Evolutionary conservation across 345 rosid species (phyloP).

Genomic region (Brassica incana): DNA sequence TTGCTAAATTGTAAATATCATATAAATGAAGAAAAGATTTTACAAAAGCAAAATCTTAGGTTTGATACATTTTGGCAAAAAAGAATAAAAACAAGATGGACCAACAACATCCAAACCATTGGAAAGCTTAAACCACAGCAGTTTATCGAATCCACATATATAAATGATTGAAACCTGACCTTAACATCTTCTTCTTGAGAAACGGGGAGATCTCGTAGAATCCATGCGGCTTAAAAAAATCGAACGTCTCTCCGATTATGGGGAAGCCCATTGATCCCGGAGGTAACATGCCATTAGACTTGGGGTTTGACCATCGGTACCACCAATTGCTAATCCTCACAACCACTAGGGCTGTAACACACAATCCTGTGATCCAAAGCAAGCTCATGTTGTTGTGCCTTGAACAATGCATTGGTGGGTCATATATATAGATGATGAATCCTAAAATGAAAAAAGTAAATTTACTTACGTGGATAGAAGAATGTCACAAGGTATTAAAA

Average conservation of each 20-base stretch:
- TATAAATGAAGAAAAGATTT: no score
- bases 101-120: no score
- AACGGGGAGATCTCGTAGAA: constrained; percentile 31
- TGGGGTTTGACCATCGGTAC: constrained; percentile 33
- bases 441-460: no score
- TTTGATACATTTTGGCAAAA: no score
- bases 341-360: background rate
- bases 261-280: constrained; percentile 40
- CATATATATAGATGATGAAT: no score
- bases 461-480: no score
- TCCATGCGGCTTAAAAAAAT: constrained; percentile 16
- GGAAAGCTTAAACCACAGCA: no score
- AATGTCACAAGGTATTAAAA: no score
- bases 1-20: no score
- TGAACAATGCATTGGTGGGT: no score
- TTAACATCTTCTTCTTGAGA: constrained; percentile 22
- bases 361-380: background rate
- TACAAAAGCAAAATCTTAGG: no score
- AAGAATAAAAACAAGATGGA: no score
- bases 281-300: constrained; percentile 35
- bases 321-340: constrained; percentile 28
- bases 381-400: background rate
- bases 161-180: background rate
- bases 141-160: background rate
- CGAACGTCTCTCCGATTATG: constrained; percentile 31